phyloP scores from a whole-genome alignment of 1,139 yeast species.

The Blastobotrys apis region DNA sequence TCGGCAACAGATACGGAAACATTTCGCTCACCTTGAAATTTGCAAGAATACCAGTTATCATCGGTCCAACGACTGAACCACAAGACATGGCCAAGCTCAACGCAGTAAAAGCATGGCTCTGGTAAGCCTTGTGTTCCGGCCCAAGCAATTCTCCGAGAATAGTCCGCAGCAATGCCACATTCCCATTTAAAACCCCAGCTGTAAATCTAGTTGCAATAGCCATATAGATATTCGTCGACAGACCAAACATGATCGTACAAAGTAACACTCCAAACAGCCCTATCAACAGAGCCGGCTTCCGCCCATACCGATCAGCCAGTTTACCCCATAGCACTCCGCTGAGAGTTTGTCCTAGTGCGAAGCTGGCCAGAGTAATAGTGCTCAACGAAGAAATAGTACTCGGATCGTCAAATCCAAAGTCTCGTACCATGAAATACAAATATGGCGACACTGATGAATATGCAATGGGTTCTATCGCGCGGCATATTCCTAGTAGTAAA shows the following conservation, averaged over 20 bases:
- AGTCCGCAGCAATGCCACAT: conserved; percentile 56
- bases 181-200: conserved; percentile 56
- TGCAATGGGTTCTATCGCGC: conserved; percentile 58
- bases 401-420: conserved; percentile 49
- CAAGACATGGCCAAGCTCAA: conserved; percentile 55
- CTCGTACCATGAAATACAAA: conserved; percentile 57
- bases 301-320: conserved; percentile 48
- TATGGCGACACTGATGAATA: conserved; percentile 60
- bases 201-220: conserved; percentile 50
- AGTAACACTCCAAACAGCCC: conserved; percentile 52
- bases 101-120: conserved; percentile 56
- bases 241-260: conserved; percentile 49
- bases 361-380: conserved; percentile 50
- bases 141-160: conserved; percentile 55
- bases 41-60: conserved; percentile 35
- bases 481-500: conserved; percentile 25
- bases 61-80: conserved; percentile 54
- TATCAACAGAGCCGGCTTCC: conserved; percentile 48
- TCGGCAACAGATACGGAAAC: conserved; percentile 58
- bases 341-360: conserved; percentile 51
- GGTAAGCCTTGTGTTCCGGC: conserved; percentile 49
- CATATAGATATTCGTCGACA: conserved; percentile 46
- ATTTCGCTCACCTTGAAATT: conserved; percentile 30
- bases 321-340: conserved; percentile 57
- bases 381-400: conserved; percentile 47